phyloP scores from a whole-genome alignment of 768 basidiomycete genomes.

The Pleurotus salmoneostramineus region DNA sequence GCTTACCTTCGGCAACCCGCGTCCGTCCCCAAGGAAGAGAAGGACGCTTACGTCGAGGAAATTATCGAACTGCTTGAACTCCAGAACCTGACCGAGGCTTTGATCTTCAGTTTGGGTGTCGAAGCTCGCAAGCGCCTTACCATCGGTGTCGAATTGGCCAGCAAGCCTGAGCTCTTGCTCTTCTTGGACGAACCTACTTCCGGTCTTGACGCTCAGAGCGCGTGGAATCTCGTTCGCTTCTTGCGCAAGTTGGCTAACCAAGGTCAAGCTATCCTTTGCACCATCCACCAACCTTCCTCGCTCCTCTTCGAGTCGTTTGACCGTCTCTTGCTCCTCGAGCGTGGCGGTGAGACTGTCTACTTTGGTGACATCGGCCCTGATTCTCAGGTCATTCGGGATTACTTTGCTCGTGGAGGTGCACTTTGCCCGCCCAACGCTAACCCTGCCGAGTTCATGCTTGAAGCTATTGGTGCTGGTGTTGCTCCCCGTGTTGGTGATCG shows the following conservation, averaged over 20 bases:
- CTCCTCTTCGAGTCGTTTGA: conserved; percentile 87
- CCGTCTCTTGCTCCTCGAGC: conserved; percentile 60
- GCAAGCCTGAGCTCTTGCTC: conserved; percentile 76
- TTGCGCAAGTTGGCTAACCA: conserved; percentile 77
- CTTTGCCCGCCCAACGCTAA: conserved; percentile 74
- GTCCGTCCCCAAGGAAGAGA: conserved; percentile 63
- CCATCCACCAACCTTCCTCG: conserved; percentile 86
- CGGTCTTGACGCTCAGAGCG: conserved; percentile 47
- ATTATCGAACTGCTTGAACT: conserved; percentile 83
- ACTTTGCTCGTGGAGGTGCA: conserved; percentile 76
- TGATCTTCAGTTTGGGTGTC: conserved; percentile 65
- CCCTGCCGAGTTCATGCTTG: conserved; percentile 76
- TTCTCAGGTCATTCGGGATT: conserved; percentile 62
- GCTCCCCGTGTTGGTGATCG: conserved; percentile 66
- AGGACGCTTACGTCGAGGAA: conserved; percentile 77
- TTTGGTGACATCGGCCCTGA: conserved; percentile 85
- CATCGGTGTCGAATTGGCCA: conserved; percentile 88
- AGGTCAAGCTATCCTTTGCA: conserved; percentile 88
- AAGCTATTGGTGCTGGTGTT: conserved; percentile 84
- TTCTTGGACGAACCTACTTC: conserved; percentile 57
- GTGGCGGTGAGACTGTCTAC: conserved; percentile 90
- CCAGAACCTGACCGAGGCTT: conserved; percentile 78
- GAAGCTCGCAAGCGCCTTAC: conserved; percentile 84
- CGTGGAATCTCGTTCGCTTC: conserved; percentile 82
- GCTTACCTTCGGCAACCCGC: conserved; percentile 81